Evolutionary conservation across 768 basidiomycete species (phyloP).

Genomic region (Amanita exitialis): DNA sequence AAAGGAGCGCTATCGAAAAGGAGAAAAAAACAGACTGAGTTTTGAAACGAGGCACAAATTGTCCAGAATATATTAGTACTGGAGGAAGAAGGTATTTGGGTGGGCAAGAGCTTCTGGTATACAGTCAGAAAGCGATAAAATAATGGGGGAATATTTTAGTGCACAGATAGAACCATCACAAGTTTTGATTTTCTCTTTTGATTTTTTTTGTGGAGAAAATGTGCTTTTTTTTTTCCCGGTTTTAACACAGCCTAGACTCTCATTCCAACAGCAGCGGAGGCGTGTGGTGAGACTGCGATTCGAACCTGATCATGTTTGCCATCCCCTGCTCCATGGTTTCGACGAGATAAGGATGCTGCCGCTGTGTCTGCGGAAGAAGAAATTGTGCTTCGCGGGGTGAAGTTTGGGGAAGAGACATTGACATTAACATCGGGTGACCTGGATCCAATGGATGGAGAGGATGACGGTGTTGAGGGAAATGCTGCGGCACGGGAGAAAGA

Average conservation of each 20-base stretch:
- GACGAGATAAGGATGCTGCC: constrained; percentile 11
- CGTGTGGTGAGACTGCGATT: constrained; percentile 32
- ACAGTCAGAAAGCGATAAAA: constrained; percentile 4
- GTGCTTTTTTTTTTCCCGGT: background rate
- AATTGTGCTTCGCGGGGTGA: constrained; percentile 6
- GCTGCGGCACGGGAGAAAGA: constrained; percentile 19
- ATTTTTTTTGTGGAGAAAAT: background rate
- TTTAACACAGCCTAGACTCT: constrained; percentile 18
- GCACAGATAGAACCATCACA: background rate
- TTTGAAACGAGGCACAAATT: background rate
- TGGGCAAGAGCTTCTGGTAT: constrained; percentile 6
- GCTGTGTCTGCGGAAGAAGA: constrained; percentile 2
- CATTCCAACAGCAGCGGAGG: constrained; percentile 41
- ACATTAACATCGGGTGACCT: constrained; percentile 11
- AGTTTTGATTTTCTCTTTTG: background rate
- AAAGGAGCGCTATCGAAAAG: background rate
- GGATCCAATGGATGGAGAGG: constrained; percentile 17
- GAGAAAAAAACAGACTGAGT: background rate
- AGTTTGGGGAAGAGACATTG: constrained; percentile 11
- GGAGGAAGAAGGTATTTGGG: constrained; percentile 1
- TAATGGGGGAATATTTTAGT: constrained; percentile 5
- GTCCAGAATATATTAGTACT: constrained; percentile 2
- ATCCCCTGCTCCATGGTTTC: constrained; percentile 12
- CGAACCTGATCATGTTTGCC: constrained; percentile 28
- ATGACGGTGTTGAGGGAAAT: constrained; percentile 18